Conservation (phyloP, 108 stramenopile genomes). For the Nitzschia inconspicua region DNA sequence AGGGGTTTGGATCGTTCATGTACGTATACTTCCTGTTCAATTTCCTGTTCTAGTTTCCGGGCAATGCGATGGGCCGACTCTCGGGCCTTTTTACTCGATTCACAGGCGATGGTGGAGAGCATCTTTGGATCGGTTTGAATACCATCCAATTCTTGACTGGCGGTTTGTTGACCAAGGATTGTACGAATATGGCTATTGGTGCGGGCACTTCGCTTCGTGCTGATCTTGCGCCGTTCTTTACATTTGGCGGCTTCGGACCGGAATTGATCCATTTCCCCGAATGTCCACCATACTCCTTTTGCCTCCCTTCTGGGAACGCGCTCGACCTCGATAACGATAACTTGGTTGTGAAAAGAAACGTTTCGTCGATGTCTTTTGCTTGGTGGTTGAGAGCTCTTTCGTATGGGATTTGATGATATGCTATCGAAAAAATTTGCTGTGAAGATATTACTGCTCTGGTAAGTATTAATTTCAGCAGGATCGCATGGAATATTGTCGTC, state of each 20-base stretch:
- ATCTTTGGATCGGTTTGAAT: not conserved
- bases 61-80: not conserved
- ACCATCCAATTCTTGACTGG: not conserved
- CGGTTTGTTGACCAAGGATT: constrained; percentile 10
- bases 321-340: not conserved
- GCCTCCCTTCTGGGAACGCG: not conserved
- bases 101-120: not conserved
- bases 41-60: not conserved
- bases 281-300: constrained; percentile 3
- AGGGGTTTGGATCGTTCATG: not conserved
- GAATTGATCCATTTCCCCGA: constrained; percentile 4
- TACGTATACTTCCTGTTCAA: not conserved
- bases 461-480: not conserved
- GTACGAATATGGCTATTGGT: constrained; percentile 21
- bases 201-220: not conserved
- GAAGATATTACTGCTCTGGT: not conserved
- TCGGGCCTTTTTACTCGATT: not conserved
- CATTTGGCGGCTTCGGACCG: not conserved
- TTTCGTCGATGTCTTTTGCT: not conserved
- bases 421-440: too few relatives aligned
- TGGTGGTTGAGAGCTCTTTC: not conserved
- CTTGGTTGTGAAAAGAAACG: not conserved
- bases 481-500: not conserved
- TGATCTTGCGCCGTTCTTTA: not conserved
- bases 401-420: too few relatives aligned